Evolutionary conservation across 805 yeast species (phyloP).

Genomic region (Maudiozyma serrabonitensis): DNA sequence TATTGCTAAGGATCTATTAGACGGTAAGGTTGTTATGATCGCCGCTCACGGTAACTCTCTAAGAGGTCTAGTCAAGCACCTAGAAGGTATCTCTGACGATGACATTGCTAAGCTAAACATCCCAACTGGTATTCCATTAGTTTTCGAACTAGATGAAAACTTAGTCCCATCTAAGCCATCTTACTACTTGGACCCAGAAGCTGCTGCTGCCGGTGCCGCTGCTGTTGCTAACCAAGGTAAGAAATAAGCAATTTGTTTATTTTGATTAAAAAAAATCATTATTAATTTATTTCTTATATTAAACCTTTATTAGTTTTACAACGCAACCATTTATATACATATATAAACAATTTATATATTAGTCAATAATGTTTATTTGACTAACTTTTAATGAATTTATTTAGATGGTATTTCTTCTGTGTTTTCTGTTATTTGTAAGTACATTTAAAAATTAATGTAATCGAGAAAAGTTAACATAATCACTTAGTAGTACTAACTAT

Average conservation of each 20-base stretch:
- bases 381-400: neutral
- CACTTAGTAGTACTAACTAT: too few relatives aligned
- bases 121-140: conserved; percentile 98
- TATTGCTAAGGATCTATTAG: conserved; percentile 74
- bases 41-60: conserved; percentile 99
- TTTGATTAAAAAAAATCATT: neutral
- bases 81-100: conserved; percentile 84
- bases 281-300: neutral
- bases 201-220: conserved; percentile 99
- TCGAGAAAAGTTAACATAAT: neutral
- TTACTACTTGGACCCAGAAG: conserved; percentile 97
- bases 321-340: neutral
- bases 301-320: neutral
- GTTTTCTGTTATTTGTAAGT: neutral
- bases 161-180: conserved; percentile 87
- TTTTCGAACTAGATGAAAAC: conserved; percentile 81
- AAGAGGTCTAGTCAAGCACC: conserved; percentile 92
- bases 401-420: neutral
- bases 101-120: conserved; percentile 92
- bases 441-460: neutral
- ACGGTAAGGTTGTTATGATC: conserved; percentile 81
- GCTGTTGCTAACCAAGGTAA: conserved; percentile 97
- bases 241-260: conserved; percentile 24
- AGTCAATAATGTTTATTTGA: conserved; percentile 4
- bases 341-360: neutral